phyloP scores from a whole-genome alignment of 2,329 filamentous ascomycete species.

The Penicillium sp. region DNA sequence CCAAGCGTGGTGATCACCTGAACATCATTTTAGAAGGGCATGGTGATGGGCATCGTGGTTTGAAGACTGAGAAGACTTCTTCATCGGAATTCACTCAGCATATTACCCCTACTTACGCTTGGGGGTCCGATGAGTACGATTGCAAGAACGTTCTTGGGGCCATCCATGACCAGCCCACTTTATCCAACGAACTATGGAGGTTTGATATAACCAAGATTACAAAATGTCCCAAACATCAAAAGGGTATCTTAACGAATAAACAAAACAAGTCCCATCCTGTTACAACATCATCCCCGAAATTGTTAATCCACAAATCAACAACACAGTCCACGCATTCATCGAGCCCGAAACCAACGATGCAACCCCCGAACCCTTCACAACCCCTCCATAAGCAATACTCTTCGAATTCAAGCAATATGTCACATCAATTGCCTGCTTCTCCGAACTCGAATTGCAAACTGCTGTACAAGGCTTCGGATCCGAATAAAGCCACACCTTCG shows the following conservation, averaged over 20 bases:
- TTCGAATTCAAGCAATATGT: conserved; percentile 20
- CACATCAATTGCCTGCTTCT: conserved; percentile 7
- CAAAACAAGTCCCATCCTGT: not conserved
- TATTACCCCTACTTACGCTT: too few relatives aligned
- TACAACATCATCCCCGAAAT: conserved; percentile 5
- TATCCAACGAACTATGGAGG: too few relatives aligned
- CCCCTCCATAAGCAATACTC: conserved; percentile 9
- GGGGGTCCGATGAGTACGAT: too few relatives aligned
- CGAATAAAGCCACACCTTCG: conserved; percentile 10
- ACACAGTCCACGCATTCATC: not conserved
- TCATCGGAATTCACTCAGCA: too few relatives aligned
- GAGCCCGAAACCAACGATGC: not conserved
- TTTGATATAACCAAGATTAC: not conserved
- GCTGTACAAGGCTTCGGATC: conserved; percentile 18
- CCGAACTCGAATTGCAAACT: conserved; percentile 10
- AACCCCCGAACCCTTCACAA: not conserved
- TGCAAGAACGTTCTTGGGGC: not conserved
- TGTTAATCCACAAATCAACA: not conserved
- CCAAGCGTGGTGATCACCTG: too few relatives aligned
- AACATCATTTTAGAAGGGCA: too few relatives aligned
- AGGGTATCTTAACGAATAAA: not conserved
- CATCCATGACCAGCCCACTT: not conserved
- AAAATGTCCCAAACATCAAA: not conserved
- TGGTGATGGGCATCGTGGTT: too few relatives aligned
- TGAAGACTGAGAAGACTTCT: too few relatives aligned